phyloP scores from a whole-genome alignment of 2,329 filamentous ascomycete species.

The Nemania serpens region DNA sequence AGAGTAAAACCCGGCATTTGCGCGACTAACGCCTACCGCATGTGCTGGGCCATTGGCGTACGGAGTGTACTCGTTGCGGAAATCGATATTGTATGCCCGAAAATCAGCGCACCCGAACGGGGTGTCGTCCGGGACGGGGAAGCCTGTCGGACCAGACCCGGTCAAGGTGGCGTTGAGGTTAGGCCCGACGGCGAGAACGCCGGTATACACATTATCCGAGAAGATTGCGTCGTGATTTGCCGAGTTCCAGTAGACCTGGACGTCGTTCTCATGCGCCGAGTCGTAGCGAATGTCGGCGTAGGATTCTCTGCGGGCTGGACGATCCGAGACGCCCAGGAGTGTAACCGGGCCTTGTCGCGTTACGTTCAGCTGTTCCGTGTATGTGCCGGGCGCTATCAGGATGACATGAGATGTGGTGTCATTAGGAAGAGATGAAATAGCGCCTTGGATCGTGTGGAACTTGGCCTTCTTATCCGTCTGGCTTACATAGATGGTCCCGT shows the following conservation, averaged over 20 bases:
- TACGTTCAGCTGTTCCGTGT: conserved; percentile 68
- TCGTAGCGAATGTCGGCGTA: conserved; percentile 37
- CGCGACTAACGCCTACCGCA: conserved; percentile 63
- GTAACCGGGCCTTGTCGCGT: conserved; percentile 65
- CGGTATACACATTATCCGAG: conserved; percentile 66
- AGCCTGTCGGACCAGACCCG: conserved; percentile 65
- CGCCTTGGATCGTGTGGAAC: conserved; percentile 47
- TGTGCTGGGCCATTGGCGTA: conserved; percentile 59
- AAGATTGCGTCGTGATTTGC: conserved; percentile 54
- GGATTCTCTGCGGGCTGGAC: conserved; percentile 40
- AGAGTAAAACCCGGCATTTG: conserved; percentile 70
- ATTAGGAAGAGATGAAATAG: conserved; percentile 47
- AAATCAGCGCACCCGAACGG: conserved; percentile 68
- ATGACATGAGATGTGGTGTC: conserved; percentile 56
- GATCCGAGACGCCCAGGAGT: conserved; percentile 61
- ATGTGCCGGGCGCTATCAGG: conserved; percentile 63
- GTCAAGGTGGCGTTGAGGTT: conserved; percentile 66
- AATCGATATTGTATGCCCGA: conserved; percentile 69
- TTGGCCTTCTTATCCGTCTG: conserved; percentile 41
- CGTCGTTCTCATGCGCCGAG: conserved; percentile 46
- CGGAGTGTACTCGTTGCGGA: conserved; percentile 62
- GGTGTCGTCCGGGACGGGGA: conserved; percentile 61
- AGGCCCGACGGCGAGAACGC: conserved; percentile 65
- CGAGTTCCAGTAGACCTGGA: conserved; percentile 62
- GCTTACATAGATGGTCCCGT: conserved; percentile 49